Base-by-base conservation (phyloP, 176 grass and related monocot species). In the Oryza brachyantha region DNA sequence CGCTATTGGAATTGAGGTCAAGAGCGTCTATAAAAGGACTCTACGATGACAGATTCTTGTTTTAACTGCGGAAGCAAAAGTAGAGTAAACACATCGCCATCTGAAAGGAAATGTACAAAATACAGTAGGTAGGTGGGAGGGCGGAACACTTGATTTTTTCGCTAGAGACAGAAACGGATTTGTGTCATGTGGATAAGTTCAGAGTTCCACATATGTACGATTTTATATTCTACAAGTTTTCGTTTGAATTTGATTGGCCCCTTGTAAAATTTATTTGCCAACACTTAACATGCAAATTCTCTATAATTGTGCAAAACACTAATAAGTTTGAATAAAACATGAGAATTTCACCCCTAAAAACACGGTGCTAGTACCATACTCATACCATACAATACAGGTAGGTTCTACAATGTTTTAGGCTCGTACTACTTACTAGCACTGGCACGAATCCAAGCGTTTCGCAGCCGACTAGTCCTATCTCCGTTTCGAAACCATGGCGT, bases 391-490 rank as follows among this genome's bases (percentile, higher is more conserved):
- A 5, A 6, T 36, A 36, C 6, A 32, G 0, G 6, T 36, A 36
- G 48, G 48, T 52, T 52, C 14, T 13, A 10, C 14, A 70, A 70
- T 10, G 13, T 13, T 45, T 16, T 28, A 45, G 25, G 68, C 16
- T 71, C 26, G 41, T 57, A 35, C n/a, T 59, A 40, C 41, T 57
- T n/a, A 19, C 14, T 24, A 19, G 64, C 28, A 1, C 73, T 35
- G 27, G 48, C 52, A n/a, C n/a, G 64, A 27, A 62, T 76, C 16
- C 16, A 27, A 4, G 29, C 66, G 22, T 54, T 50, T 5, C 14
- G 13, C 29, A 24, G 66, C 41, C 17, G 61, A 75, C 81, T 73
- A 59, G 75, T 85, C 75, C 62, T 73, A 66, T 85, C 83, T 85
- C 83, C 60, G 35, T 66, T 66, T 58, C 59, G 83, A 32, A 26